Percentiles rank a stretch among this genome's conserved stretches.
Evolutionary conservation across 1,139 yeast species (phyloP).

Genomic region (Debaryomyces sp.): DNA sequence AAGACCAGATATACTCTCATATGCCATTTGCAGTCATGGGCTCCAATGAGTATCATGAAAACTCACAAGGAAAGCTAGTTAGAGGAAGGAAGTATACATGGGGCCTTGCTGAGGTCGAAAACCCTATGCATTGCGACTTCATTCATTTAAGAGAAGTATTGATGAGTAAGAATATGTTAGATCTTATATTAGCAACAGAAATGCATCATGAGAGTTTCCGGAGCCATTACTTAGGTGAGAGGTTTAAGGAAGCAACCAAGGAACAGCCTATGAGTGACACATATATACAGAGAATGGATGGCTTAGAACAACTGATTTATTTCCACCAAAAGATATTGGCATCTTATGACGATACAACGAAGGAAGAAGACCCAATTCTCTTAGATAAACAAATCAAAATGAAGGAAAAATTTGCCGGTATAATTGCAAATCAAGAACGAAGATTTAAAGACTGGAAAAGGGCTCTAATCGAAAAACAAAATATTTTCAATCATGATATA

Average conservation of each 20-base stretch:
- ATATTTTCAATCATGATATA: slow-evolving; percentile 57
- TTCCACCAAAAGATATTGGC: slow-evolving; percentile 42
- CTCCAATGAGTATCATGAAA: slow-evolving; percentile 37
- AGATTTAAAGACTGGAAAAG: slow-evolving; percentile 69
- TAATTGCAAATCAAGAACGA: slow-evolving; percentile 56
- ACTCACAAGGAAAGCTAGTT: slow-evolving; percentile 40
- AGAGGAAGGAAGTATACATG: slow-evolving; percentile 72
- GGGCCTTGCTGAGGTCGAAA: slow-evolving; percentile 76
- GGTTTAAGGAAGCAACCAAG: slow-evolving; percentile 14
- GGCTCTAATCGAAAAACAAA: slow-evolving; percentile 59
- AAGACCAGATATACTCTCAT: slow-evolving; percentile 28
- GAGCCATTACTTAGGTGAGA: slow-evolving; percentile 38
- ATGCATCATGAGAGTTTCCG: slow-evolving; percentile 59
- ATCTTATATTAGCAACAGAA: slow-evolving; percentile 60
- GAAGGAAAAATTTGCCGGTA: slow-evolving; percentile 50
- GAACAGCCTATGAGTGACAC: slow-evolving; percentile 3
- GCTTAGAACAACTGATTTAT: slow-evolving; percentile 20
- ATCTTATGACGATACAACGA: slow-evolving; percentile 38
- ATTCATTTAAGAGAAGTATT: slow-evolving; percentile 51
- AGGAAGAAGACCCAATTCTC: slow-evolving; percentile 52
- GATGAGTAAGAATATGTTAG: slow-evolving; percentile 58
- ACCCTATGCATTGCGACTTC: slow-evolving; percentile 69
- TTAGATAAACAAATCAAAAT: slow-evolving; percentile 47
- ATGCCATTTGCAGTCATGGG: slow-evolving; percentile 68
- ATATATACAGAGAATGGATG: slow-evolving; percentile 11